Base-by-base conservation (phyloP, 768 basidiomycete genomes). In the Lactifluus subvellereus region DNA sequence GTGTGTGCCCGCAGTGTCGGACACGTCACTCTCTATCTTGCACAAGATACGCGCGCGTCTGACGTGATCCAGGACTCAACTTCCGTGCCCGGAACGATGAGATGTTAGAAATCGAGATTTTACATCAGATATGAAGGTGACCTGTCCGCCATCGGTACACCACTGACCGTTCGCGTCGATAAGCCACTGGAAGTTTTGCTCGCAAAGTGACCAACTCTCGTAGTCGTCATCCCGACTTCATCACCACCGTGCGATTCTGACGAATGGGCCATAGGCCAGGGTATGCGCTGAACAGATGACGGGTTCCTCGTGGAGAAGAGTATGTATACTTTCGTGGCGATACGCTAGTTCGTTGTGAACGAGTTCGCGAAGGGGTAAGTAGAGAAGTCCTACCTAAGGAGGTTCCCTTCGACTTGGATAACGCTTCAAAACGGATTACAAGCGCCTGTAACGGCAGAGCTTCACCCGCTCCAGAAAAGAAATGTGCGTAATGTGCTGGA, bases 51-150 rank as follows among this genome's bases (percentile, higher is more conserved):
- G 82, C 89, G 69, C 90, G 76, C 91, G 65, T 94, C 91, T 6
- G 89, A 90, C 2, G 91, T 90, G 52, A 91, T 81, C 91, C 91
- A 94, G 0, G 84, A 84, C 73, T 93, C 91, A 13, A 84, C 81
- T 27, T 83, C 83, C 27, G 83, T 81, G 4, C 75, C 70, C 82
- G 79, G 45, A 84, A 83, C 68, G 84, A 76, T 30, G 79, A 70
- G n/a, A 94, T 85, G 58, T 84, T 78, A 10, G 73, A 72, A n/a
- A 92, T 79, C n/a, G 79, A 77, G 9, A 90, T 90, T 50, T 38
- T 30, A 18, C 14, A 59, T 54, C 3, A 56, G 33, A 52, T 35
- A 16, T 33, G 51, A 51, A 14, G 18, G 35, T 4, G 18, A 49
- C 27, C 33, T 54, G 37, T 52, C 22, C 40, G 51, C 33, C 53